Base-by-base conservation (phyloP, 805 yeast species). In the Lipomyces starkeyi region DNA sequence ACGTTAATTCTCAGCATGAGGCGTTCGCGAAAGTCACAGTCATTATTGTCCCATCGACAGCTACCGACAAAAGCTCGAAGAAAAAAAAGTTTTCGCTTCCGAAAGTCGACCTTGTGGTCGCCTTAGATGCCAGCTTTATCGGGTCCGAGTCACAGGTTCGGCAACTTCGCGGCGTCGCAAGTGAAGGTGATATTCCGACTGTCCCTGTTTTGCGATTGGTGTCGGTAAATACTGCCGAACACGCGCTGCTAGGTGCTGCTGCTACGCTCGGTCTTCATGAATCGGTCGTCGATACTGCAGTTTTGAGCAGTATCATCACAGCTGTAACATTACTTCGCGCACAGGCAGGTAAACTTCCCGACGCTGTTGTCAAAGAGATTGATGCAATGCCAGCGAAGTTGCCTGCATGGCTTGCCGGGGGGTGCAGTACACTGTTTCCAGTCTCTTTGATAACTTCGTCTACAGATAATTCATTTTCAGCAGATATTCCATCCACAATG, bases 221-320 rank as follows among this genome's bases (percentile, higher is more conserved):
- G 2, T 89, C 97, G 1, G 85, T 88, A 66, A 88, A 91, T 74
- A 88, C 97, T 2, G 87, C 91, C 32, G 97, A 94, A 73, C 98
- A 94, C 76, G 88, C 92, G 70, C 53, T 73, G 37, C 40, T 73
- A 17, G 62, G 69, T 32, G 71, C 72, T 7, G 75, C 74, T 1
- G 61, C 62, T 11, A 35, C 63, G 53, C 63, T 62, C 13, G 64
- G 62, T 13, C 63, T 54, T 11, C 47, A 59, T 11, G 69, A 66
- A 29, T 22, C 60, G 6, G 76, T 72, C 11, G 72, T 69, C 67
- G 79, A 72, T 54, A 76, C 80, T 40, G 81, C 82, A 29, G 85
- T 86, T 71, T 80, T 92, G 57, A 88, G 86, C 70, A 87, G 87
- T 59, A 87, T 90, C 9, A 87, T 93, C 0, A 91, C 97, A 0